Evolutionary conservation across 139 green algal species (phyloP), one percentile per base, ranked within the genome.

Genomic region (Micractinium conductrix): DNA sequence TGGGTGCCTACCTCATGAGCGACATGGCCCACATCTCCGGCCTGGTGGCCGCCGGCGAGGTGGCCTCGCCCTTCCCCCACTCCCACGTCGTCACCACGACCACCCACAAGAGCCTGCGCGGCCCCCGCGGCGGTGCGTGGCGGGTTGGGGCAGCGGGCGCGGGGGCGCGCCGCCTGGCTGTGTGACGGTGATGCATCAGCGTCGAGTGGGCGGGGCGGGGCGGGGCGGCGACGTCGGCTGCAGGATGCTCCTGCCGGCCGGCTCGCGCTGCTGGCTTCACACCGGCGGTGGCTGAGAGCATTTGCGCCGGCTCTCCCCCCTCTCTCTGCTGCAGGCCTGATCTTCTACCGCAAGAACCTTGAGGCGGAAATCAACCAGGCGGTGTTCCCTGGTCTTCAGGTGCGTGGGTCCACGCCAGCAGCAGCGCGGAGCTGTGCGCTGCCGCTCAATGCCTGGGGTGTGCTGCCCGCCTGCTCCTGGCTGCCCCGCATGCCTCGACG

Each of bases 1-100:
- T 88, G 79, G 94, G 95, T 74, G 92, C 95, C 17, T 93, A 90
- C 68, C 89, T 99, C 75, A 93, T 99, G 50, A 90, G 95, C 9
- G 97, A 99, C 92, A 99, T 99, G 97, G 97, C 97, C 9, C 97
- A 99, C 95, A 99, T 99, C 93, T 96, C 91, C 72, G 95, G 94
- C 30, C 89, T 98, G 71, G 90, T 94, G 26, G 88, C 91, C 8
- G 93, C 96, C 44, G 95, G 91, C 33, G 85, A 98, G 38, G 93
- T 99, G 84, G 93, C 93, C 4, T 94, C 86, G 37, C 97, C 97
- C 30, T 99, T 99, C 84, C 93, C 97, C 30, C 93, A 97, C 87
- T 91, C 96, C 21, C 96, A 99, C 87, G 91, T 99, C 1, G 97
- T 99, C 22, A 99, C 96, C 79, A 99, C 97, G 85, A 99, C 97